Base-by-base conservation (phyloP, 139 green algal genomes). In the Micractinium conductrix region DNA sequence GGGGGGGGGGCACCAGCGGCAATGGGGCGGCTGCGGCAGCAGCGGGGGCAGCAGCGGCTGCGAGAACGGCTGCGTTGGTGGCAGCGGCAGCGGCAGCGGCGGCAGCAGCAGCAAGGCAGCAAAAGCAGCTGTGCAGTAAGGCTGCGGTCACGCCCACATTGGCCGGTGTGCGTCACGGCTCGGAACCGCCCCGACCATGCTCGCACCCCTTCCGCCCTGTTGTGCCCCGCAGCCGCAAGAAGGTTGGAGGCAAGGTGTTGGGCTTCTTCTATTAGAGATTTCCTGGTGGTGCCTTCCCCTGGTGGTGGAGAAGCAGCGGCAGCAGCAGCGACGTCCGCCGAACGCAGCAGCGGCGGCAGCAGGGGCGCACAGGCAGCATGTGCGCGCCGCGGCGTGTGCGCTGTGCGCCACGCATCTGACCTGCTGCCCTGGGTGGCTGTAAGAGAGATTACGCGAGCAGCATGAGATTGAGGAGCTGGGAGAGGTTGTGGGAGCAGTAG, bases 221-320 rank as follows among this genome's bases (percentile, higher is more conserved):
- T 28, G 4, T 24, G 26, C 38, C 3, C 28, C 37, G 78, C 78
- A 83, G 78, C 45, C 88, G 96, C 62, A 99, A 99, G 93, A 97
- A 98, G 76, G 88, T 99, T 22, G 97, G 97, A 90, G 97, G 87
- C 83, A 92, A 92, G 85, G 72, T 97, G 69, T 88, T 97, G 72
- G 95, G 94, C 83, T 98, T 97, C 92, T 98, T 97, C 92, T 98
- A 98, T 87, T 97, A n/a, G 86, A 95, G 79, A 35, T 30, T 2
- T 68, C 9, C 12, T 7, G 40, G 12, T n/a, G n/a, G n/a, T n/a
- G n/a, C n/a, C 33, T 24, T 30, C 35, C 65, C 33, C 1, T n/a
- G n/a, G n/a, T n/a, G n/a, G n/a, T n/a, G n/a, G n/a, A n/a, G 35
- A 38, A 44, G 22, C 42, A 21, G 42, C 42, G 12, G 70, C 70